Evolutionary conservation across 495 filamentous ascomycete species (phyloP).

Genomic region (Hypomontagnella monticulosa): DNA sequence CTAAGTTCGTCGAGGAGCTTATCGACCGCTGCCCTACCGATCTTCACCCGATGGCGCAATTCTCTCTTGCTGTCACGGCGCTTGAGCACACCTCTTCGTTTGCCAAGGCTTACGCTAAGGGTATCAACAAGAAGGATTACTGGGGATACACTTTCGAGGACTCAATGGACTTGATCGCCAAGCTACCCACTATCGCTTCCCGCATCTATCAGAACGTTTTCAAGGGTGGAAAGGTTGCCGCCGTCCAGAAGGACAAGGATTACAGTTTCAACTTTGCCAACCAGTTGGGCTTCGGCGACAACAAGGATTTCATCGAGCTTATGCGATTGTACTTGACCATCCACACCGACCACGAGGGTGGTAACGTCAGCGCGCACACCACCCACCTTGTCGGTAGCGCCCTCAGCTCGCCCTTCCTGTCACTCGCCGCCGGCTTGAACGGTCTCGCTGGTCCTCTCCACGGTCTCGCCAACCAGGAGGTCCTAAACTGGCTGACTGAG

Average conservation of each 20-base stretch:
- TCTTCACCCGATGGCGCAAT: conserved; percentile 99
- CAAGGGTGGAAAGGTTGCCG: conserved; percentile 97
- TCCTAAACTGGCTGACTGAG: conserved; percentile 97
- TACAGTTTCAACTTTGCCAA: conserved; percentile 98
- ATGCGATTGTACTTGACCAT: conserved; percentile 99
- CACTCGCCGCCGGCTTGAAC: conserved; percentile 93
- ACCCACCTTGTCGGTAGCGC: conserved; percentile 97
- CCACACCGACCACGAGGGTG: conserved; percentile 99
- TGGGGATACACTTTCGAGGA: conserved; percentile 99
- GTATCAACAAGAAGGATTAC: conserved; percentile 98
- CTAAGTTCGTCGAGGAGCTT: conserved; percentile 97
- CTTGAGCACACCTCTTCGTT: conserved; percentile 98
- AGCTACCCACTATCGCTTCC: conserved; percentile 96
- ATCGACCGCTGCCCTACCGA: conserved; percentile 99
- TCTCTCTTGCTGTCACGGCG: conserved; percentile 95
- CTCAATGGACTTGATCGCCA: conserved; percentile 99
- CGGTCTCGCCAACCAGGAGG: conserved; percentile 99
- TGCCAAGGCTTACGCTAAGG: conserved; percentile 97
- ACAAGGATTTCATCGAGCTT: conserved; percentile 97
- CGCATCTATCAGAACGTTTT: conserved; percentile 99
- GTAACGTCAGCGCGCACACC: conserved; percentile 97
- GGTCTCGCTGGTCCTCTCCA: conserved; percentile 97
- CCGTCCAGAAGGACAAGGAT: conserved; percentile 97
- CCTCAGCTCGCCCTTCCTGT: conserved; percentile 96
- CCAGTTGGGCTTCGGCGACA: conserved; percentile 94